Conservation (phyloP, 495 filamentous ascomycete genomes). For the Talaromyces liani region DNA sequence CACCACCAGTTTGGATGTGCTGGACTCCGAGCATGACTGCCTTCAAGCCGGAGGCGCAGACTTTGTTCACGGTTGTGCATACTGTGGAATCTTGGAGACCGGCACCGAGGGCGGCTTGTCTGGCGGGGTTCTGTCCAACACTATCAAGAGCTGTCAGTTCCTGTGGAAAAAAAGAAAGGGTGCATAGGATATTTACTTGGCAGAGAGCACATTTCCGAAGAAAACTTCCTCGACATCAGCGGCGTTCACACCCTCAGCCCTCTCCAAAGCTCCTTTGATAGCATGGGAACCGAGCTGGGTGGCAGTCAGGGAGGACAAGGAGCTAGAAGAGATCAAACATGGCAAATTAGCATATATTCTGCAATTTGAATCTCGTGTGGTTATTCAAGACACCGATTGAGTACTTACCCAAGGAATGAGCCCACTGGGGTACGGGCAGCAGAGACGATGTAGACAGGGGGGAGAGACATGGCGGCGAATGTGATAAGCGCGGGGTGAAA, state of each 20-base stretch:
- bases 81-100: conserved; percentile 72
- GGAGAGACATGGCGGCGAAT: conserved; percentile 48
- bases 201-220: conserved; percentile 95
- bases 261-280: conserved; percentile 85
- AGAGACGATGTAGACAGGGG: conserved; percentile 93
- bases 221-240: conserved; percentile 90
- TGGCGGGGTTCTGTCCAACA: conserved; percentile 91
- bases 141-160: conserved; percentile 36
- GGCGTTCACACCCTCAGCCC: conserved; percentile 75
- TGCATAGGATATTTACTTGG: conserved; percentile 55
- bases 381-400: conserved; percentile 1
- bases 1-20: conserved; percentile 92
- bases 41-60: conserved; percentile 91
- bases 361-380: conserved; percentile 9
- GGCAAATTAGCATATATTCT: background rate
- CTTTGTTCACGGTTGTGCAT: conserved; percentile 95
- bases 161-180: background rate
- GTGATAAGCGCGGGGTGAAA: conserved; percentile 6
- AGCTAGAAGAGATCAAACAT: conserved; percentile 39
- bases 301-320: conserved; percentile 77
- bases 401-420: conserved; percentile 78
- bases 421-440: conserved; percentile 85
- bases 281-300: conserved; percentile 83
- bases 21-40: conserved; percentile 91
- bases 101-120: conserved; percentile 84